Conservation (phyloP, 2,329 filamentous ascomycete species). For the Pseudocercospora vitis region DNA sequence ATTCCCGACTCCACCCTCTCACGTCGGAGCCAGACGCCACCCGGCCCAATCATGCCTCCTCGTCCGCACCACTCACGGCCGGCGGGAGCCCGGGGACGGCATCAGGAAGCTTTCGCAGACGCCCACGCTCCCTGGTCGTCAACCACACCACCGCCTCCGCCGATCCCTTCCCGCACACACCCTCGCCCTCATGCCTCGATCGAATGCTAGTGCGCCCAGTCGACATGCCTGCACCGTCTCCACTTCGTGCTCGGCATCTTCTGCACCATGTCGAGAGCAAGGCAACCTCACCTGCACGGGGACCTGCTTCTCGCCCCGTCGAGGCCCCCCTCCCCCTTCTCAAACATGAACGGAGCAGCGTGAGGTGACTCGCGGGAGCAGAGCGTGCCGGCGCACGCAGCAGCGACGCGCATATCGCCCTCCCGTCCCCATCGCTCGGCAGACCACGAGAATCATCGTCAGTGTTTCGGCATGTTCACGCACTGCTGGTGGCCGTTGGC, state of each 20-base stretch:
- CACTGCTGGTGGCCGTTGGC: background rate
- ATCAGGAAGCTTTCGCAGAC: background rate
- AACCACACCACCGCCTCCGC: slow-evolving; percentile 7
- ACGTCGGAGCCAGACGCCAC: background rate
- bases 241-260: slow-evolving; percentile 8
- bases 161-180: background rate
- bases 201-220: background rate
- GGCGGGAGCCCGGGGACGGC: background rate
- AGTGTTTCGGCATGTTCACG: background rate
- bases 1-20: slow-evolving; percentile 1
- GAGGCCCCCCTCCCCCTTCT: background rate
- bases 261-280: slow-evolving; percentile 7
- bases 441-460: background rate
- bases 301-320: slow-evolving; percentile 2
- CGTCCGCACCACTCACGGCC: background rate
- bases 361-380: background rate
- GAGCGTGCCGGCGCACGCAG: background rate
- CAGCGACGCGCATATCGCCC: background rate
- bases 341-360: background rate
- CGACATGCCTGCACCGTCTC: slow-evolving; percentile 1
- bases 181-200: slow-evolving; percentile 5
- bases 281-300: background rate
- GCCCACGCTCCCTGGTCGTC: slow-evolving; percentile 9
- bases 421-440: background rate
- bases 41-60: slow-evolving; percentile 4